A percentile compares a stretch with the other conserved stretches of the same genome.
Conservation (phyloP, 805 yeast species). For the Cyberlindnera nakhonratchasimensis region DNA sequence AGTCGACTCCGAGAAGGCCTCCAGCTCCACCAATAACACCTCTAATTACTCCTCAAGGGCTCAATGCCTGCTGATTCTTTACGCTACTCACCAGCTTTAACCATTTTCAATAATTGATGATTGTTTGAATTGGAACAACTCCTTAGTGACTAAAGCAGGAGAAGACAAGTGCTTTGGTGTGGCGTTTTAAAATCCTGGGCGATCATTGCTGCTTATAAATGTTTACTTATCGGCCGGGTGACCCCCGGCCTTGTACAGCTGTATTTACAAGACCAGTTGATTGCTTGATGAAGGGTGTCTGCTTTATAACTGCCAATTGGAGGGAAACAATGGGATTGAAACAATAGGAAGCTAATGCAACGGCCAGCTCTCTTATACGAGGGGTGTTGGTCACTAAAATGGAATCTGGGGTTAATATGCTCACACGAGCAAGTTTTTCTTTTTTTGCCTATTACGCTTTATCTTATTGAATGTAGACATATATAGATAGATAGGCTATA, state of each 20-base stretch:
- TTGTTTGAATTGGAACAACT: not conserved
- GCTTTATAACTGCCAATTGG: no score
- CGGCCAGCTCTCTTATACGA: no score
- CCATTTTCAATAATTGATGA: conserved; percentile 22
- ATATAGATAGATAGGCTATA: not conserved
- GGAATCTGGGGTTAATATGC: no score
- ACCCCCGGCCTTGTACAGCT: no score
- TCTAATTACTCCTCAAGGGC: not conserved
- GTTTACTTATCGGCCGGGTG: not conserved
- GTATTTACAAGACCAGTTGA: no score
- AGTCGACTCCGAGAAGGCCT: not conserved
- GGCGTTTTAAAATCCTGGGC: not conserved
- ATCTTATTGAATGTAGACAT: not conserved
- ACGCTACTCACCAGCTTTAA: conserved; percentile 29
- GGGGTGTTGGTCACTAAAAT: no score
- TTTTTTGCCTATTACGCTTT: no score
- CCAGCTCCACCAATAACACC: no score
- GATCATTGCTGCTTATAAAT: conserved; percentile 13
- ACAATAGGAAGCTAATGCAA: no score
- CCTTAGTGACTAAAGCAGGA: not conserved
- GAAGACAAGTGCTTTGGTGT: not conserved
- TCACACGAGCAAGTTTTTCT: not conserved
- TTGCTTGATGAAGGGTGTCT: no score
- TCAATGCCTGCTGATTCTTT: not conserved
- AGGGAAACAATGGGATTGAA: no score